These are phyloP conservation scores for Limonium bicolor DNA, from an alignment of 148 eudicot species.

Conservation along the genomic window DNA sequence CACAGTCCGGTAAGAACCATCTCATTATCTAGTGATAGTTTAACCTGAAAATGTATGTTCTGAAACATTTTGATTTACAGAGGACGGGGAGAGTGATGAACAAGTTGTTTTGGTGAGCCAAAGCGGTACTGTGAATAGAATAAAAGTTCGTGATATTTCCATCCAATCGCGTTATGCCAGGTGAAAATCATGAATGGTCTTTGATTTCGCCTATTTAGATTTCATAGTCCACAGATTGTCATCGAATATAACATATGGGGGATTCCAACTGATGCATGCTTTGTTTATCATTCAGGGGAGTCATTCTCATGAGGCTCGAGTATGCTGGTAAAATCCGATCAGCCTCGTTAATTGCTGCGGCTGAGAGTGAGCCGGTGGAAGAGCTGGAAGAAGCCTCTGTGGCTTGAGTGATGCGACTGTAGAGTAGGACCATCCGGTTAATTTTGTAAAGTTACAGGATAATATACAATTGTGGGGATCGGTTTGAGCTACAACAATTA, in stretches of 20 bases:
- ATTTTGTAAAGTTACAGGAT: too few relatives aligned
- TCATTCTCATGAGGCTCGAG: conserved; percentile 86
- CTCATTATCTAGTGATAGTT: neutral
- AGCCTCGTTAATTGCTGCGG: conserved; percentile 66
- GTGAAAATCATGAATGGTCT: too few relatives aligned
- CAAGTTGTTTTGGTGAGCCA: conserved; percentile 92
- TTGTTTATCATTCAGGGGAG: conserved; percentile 41
- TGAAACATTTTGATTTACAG: conserved; percentile 21
- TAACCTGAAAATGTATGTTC: neutral
- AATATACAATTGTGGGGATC: too few relatives aligned
- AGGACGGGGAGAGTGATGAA: conserved; percentile 96
- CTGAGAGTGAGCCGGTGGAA: conserved; percentile 36
- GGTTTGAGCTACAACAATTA: too few relatives aligned
- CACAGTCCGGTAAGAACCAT: conserved; percentile 53
- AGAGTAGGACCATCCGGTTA: too few relatives aligned
- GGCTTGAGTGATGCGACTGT: too few relatives aligned
- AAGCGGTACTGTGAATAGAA: conserved; percentile 84
- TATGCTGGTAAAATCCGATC: conserved; percentile 85
- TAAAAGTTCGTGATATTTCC: conserved; percentile 85
- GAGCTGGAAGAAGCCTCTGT: conserved; percentile 3
- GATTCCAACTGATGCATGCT: neutral
- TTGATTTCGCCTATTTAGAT: neutral
- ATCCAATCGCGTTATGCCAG: conserved; percentile 88
- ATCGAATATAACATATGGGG: neutral
- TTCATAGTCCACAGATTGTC: neutral